A percentile compares a stretch with the other conserved stretches of the same genome.
Conservation (phyloP, 2,329 filamentous ascomycete species). For the Trichoderma sp. region DNA sequence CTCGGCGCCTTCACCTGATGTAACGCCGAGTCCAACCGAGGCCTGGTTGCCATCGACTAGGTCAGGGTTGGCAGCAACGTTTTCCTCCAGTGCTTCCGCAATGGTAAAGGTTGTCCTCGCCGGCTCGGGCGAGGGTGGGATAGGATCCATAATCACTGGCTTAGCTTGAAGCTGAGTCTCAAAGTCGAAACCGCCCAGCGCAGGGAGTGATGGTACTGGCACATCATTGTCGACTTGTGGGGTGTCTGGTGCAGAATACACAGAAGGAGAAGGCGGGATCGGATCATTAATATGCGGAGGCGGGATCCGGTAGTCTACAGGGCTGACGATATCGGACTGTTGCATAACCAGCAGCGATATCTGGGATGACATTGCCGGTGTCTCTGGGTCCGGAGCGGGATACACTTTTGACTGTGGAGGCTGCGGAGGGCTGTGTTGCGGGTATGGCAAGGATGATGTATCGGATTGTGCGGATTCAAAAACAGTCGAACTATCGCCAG, state of each 20-base stretch:
- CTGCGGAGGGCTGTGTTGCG: conserved; percentile 18
- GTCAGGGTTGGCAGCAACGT: neutral
- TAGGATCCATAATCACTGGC: conserved; percentile 36
- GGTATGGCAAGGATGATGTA: conserved; percentile 12
- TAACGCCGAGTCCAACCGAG: neutral
- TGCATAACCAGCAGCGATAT: conserved; percentile 11
- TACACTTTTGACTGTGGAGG: conserved; percentile 10
- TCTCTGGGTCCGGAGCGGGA: neutral
- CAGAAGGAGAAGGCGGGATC: conserved; percentile 4
- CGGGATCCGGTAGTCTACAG: neutral
- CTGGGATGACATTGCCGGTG: conserved; percentile 7
- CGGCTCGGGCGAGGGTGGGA: conserved; percentile 36
- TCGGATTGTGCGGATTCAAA: conserved; percentile 16
- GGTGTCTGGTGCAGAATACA: conserved; percentile 10
- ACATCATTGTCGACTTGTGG: conserved; percentile 16
- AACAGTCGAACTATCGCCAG: neutral
- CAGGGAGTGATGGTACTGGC: conserved; percentile 28
- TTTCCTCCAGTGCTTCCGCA: neutral
- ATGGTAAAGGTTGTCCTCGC: conserved; percentile 25
- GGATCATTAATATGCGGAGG: conserved; percentile 32
- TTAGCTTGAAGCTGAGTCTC: conserved; percentile 28
- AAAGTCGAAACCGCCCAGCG: conserved; percentile 29
- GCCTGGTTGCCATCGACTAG: neutral
- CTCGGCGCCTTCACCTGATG: neutral
- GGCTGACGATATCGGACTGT: conserved; percentile 12